phyloP scores from a whole-genome alignment of 106 monocot genomes.

The Agapanthus africanus region DNA sequence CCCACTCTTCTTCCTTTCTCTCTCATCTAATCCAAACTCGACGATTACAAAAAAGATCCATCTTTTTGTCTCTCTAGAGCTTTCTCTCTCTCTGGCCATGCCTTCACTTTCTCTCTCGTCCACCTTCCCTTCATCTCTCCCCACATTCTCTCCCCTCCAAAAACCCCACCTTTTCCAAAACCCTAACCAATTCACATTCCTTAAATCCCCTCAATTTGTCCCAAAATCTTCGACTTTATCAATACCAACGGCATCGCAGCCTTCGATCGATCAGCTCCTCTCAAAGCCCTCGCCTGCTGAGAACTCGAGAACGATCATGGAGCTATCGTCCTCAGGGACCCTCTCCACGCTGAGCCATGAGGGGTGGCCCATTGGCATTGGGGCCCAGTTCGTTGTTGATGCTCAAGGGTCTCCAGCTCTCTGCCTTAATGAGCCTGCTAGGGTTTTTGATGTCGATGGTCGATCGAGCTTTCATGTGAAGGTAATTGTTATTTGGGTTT shows the following conservation, averaged over 20 bases:
- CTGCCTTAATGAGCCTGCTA: slow-evolving; percentile 35
- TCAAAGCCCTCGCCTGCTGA: slow-evolving; percentile 66
- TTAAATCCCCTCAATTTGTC: too few relatives aligned
- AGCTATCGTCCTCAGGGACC: slow-evolving; percentile 72
- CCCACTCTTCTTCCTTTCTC: too few relatives aligned
- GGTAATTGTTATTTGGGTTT: too few relatives aligned
- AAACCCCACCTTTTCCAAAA: too few relatives aligned
- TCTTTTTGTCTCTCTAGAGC: too few relatives aligned
- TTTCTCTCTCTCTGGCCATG: too few relatives aligned
- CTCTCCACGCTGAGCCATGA: slow-evolving; percentile 52
- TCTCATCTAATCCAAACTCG: too few relatives aligned
- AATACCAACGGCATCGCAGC: neutral
- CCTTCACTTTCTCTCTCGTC: too few relatives aligned
- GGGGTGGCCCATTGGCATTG: slow-evolving; percentile 67
- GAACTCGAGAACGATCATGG: slow-evolving; percentile 71
- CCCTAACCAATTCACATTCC: too few relatives aligned
- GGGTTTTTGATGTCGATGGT: slow-evolving; percentile 19
- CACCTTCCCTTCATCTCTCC: too few relatives aligned
- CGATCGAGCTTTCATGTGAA: slow-evolving; percentile 82
- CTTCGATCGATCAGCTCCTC: neutral
- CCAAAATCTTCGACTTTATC: slow-evolving; percentile 27
- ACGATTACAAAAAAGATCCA: too few relatives aligned
- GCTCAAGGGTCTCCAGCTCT: slow-evolving; percentile 57
- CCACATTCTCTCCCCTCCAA: too few relatives aligned
- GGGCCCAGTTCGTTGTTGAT: slow-evolving; percentile 80